Percentiles rank a stretch among this genome's conserved stretches.
These are phyloP conservation scores for Silene vulgaris DNA, from an alignment of 179 eudicot genomes.

Conservation along the genomic window DNA sequence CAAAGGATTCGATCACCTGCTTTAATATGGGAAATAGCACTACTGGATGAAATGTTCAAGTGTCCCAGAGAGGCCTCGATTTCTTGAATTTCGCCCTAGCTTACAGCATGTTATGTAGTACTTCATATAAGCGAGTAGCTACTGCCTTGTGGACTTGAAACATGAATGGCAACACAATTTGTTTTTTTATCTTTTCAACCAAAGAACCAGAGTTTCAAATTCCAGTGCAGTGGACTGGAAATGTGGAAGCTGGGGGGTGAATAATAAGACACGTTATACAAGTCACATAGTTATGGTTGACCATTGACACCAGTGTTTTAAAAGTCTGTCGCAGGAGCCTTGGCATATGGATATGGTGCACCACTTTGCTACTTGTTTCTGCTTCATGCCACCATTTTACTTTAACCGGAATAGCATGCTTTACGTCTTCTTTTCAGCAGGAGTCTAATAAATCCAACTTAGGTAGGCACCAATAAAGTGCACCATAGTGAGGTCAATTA, in stretches of 20 bases:
- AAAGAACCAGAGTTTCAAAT: too few relatives aligned
- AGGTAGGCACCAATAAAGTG: not conserved
- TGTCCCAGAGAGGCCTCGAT: too few relatives aligned
- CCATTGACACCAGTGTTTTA: constrained; percentile 2
- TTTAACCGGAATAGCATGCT: not conserved
- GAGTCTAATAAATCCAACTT: not conserved
- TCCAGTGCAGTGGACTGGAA: too few relatives aligned
- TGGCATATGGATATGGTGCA: not conserved
- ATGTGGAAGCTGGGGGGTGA: too few relatives aligned
- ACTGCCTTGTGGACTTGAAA: too few relatives aligned
- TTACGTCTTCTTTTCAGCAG: not conserved
- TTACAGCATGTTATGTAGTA: not conserved
- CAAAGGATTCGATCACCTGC: not conserved
- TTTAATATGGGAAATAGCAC: not conserved
- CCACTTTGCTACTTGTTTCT: not conserved
- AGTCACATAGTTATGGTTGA: too few relatives aligned
- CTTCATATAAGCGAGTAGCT: not conserved
- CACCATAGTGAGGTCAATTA: not conserved
- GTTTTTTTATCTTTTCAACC: too few relatives aligned
- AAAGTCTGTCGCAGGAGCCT: not conserved
- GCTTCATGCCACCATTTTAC: not conserved
- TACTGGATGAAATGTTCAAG: not conserved
- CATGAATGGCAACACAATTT: too few relatives aligned
- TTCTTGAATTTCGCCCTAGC: too few relatives aligned
- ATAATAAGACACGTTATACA: too few relatives aligned